Conservation (phyloP, 495 filamentous ascomycete species). For the Neurospora discreta region DNA sequence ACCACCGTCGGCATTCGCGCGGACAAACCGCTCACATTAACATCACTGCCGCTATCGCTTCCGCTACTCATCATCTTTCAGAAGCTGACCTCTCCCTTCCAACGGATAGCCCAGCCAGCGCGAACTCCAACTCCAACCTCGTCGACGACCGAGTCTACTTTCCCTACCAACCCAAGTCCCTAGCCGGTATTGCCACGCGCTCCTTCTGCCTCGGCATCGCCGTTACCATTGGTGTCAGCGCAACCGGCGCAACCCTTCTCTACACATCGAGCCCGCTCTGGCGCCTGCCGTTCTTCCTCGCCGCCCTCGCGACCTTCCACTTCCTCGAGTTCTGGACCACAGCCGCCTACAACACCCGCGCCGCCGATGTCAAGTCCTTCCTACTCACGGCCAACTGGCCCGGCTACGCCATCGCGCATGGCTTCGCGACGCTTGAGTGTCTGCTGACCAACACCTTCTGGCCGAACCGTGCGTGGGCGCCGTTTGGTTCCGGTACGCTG, state of each 20-base stretch:
- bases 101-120: conserved; percentile 21
- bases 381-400: conserved; percentile 77
- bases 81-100: conserved; percentile 24
- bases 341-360: conserved; percentile 65
- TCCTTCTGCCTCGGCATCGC: conserved; percentile 42
- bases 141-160: conserved; percentile 27
- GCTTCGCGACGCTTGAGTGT: conserved; percentile 60
- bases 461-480: conserved; percentile 37
- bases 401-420: conserved; percentile 76
- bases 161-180: conserved; percentile 53
- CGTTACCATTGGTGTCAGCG: conserved; percentile 29
- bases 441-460: conserved; percentile 46
- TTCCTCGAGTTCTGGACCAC: conserved; percentile 93
- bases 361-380: conserved; percentile 64
- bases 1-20: neutral
- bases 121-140: conserved; percentile 4
- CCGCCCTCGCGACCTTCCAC: conserved; percentile 71
- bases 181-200: conserved; percentile 69
- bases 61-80: neutral
- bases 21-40: neutral
- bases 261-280: conserved; percentile 46
- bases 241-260: conserved; percentile 31
- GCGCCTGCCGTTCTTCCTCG: conserved; percentile 74
- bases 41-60: neutral
- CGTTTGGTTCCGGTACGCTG: conserved; percentile 19